phyloP scores from a whole-genome alignment of 768 basidiomycete genomes.

The Pleurotus giganteus region DNA sequence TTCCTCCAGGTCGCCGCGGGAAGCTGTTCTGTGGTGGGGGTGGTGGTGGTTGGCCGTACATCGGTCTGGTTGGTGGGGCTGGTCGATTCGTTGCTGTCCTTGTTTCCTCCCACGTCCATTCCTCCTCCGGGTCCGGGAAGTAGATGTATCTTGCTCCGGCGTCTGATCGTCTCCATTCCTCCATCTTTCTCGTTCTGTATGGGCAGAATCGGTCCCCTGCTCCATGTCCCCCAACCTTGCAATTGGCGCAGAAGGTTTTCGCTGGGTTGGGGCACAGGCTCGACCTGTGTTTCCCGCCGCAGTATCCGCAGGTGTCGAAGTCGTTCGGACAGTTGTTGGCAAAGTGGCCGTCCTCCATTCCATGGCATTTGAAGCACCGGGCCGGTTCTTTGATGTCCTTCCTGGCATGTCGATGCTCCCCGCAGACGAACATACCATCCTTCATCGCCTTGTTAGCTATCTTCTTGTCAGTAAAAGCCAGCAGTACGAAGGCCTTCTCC shows the following conservation, averaged over 20 bases:
- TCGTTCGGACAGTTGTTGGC: not conserved
- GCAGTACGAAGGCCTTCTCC: constrained; percentile 19
- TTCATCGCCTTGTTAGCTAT: constrained; percentile 15
- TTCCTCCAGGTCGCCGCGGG: not conserved
- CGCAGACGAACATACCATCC: constrained; percentile 14
- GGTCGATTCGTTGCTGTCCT: not conserved
- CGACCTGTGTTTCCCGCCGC: not conserved
- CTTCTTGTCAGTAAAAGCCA: constrained; percentile 15
- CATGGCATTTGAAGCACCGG: constrained; percentile 1
- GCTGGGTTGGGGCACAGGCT: not conserved
- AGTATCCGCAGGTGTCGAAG: not conserved
- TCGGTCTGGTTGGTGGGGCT: not conserved
- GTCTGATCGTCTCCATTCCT: constrained; percentile 9
- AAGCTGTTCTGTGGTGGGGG: not conserved
- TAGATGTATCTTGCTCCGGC: constrained; percentile 18
- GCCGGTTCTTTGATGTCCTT: constrained; percentile 11
- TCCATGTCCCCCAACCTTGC: constrained; percentile 23
- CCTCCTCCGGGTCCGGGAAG: constrained; percentile 12
- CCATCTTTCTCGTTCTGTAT: constrained; percentile 11
- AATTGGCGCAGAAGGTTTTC: constrained; percentile 15
- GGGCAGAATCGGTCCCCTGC: constrained; percentile 25
- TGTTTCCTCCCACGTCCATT: constrained; percentile 5
- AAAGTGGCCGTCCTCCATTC: not conserved
- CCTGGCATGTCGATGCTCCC: constrained; percentile 10
- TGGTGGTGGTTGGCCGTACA: not conserved